Conservation (phyloP, 23 red algal genomes). For the Gracilaria vermiculophylla region DNA sequence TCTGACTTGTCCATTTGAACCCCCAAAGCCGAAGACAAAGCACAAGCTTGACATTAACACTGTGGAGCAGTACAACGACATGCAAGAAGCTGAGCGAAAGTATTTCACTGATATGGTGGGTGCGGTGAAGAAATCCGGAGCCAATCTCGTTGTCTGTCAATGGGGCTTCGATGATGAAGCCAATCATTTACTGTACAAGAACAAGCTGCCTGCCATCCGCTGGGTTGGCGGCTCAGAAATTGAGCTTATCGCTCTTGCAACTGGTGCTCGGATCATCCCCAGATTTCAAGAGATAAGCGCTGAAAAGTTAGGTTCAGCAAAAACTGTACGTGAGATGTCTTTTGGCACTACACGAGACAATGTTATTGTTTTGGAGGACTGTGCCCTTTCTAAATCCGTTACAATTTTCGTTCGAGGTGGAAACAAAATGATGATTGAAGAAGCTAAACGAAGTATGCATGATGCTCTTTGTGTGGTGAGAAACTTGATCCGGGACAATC, state of each 20-base stretch:
- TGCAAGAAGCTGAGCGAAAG: conserved; percentile 94
- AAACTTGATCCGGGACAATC: conserved; percentile 93
- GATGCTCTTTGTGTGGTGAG: conserved; percentile 97
- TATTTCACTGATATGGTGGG: conserved; percentile 97
- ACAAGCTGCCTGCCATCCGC: conserved; percentile 84
- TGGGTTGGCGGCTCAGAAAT: conserved; percentile 99
- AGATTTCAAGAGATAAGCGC: conserved; percentile 92
- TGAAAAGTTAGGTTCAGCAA: conserved; percentile 91
- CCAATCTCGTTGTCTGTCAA: conserved; percentile 97
- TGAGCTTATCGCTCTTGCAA: conserved; percentile 96
- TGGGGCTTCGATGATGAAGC: conserved; percentile 99
- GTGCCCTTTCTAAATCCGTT: conserved; percentile 84
- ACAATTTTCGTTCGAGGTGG: conserved; percentile 97
- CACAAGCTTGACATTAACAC: conserved; percentile 98
- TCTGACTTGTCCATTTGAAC: conserved; percentile 97
- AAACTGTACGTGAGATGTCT: conserved; percentile 79
- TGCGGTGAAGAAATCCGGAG: conserved; percentile 90
- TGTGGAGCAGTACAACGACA: conserved; percentile 91
- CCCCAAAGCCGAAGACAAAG: conserved; percentile 99
- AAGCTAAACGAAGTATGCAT: conserved; percentile 96
- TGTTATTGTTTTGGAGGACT: conserved; percentile 96
- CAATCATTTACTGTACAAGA: conserved; percentile 91
- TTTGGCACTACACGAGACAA: conserved; percentile 96
- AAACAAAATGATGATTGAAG: conserved; percentile 98
- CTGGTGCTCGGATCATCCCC: conserved; percentile 95